These are phyloP conservation scores for Aureobasidium subglaciale DNA, from an alignment of 2,329 filamentous ascomycete genomes.

Conservation along the genomic window DNA sequence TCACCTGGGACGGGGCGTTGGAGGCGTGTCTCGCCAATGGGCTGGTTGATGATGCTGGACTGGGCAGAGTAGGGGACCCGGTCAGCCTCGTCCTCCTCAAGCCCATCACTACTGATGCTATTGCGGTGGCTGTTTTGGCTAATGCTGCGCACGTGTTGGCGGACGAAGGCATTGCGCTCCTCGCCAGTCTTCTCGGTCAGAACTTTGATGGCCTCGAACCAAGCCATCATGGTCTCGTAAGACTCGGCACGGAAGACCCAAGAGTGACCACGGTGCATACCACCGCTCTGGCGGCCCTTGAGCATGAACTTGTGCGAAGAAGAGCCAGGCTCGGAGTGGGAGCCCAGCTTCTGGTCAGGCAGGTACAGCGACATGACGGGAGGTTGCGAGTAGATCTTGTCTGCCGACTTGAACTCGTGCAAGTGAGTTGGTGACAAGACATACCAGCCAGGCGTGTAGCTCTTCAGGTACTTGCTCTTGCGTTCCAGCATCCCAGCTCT, in stretches of 20 bases:
- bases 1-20: conserved; percentile 80
- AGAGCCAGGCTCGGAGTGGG: conserved; percentile 73
- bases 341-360: conserved; percentile 89
- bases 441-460: conserved; percentile 95
- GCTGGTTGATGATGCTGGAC: conserved; percentile 30
- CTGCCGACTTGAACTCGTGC: conserved; percentile 98
- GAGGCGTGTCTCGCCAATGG: conserved; percentile 36
- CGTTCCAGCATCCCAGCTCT: conserved; percentile 86
- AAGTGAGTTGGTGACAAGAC: conserved; percentile 93
- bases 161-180: conserved; percentile 80
- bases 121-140: conserved; percentile 55
- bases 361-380: conserved; percentile 96
- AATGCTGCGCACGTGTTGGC: conserved; percentile 69
- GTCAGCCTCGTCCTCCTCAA: conserved; percentile 68
- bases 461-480: conserved; percentile 98
- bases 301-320: conserved; percentile 96
- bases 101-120: conserved; percentile 57
- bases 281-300: conserved; percentile 87
- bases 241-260: conserved; percentile 63
- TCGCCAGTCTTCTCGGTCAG: conserved; percentile 84
- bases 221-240: conserved; percentile 93
- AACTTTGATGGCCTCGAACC: conserved; percentile 87
- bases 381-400: conserved; percentile 71
- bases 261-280: conserved; percentile 74
- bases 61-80: conserved; percentile 57